These are phyloP conservation scores for Elsinoe arachidis DNA, from an alignment of 2,329 filamentous ascomycete genomes.

Conservation along the genomic window DNA sequence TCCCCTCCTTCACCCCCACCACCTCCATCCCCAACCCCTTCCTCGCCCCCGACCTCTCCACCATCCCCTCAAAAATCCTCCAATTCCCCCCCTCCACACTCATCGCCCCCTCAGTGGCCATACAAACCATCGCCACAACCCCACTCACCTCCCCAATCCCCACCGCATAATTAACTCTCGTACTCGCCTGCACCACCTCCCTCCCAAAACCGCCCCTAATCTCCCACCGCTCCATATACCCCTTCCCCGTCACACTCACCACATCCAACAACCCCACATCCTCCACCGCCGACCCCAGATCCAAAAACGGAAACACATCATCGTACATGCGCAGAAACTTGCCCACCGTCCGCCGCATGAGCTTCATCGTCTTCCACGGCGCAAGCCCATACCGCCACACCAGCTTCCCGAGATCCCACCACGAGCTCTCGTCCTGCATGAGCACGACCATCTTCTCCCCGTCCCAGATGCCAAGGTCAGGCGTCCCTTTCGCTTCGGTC, in stretches of 20 bases:
- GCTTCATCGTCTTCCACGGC: conserved; percentile 61
- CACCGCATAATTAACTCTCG: conserved; percentile 88
- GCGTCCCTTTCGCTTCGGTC: conserved; percentile 40
- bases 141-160: conserved; percentile 83
- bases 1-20: conserved; percentile 41
- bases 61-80: conserved; percentile 83
- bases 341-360: conserved; percentile 62
- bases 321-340: conserved; percentile 76
- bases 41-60: conserved; percentile 53
- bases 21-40: conserved; percentile 62
- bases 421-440: conserved; percentile 53
- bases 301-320: conserved; percentile 73
- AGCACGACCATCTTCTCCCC: conserved; percentile 64
- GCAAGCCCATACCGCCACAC: conserved; percentile 79
- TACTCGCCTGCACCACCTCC: conserved; percentile 83
- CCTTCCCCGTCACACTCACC: conserved; percentile 63
- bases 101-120: conserved; percentile 79
- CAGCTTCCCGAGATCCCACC: conserved; percentile 73
- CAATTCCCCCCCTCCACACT: conserved; percentile 80
- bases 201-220: conserved; percentile 60
- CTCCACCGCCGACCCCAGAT: conserved; percentile 58
- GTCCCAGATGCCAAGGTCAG: conserved; percentile 74
- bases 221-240: conserved; percentile 60
- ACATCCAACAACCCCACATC: conserved; percentile 58
- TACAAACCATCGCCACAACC: conserved; percentile 81